Evolutionary conservation across 2,329 filamentous ascomycete genomes (phyloP).

Genomic region (Aspergillus latus): DNA sequence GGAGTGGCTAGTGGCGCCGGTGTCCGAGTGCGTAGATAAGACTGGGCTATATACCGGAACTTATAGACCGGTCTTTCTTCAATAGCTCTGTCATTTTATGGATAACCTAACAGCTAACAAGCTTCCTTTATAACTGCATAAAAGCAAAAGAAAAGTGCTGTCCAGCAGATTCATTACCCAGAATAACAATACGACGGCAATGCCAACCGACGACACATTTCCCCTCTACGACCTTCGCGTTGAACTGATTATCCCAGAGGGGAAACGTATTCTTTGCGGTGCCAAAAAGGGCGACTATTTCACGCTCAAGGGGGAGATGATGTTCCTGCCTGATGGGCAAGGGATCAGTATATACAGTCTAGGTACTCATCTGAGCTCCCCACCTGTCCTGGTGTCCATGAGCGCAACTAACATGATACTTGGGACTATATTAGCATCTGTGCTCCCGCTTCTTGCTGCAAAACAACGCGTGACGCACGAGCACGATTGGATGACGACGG

Average conservation of each 20-base stretch:
- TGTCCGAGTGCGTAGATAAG: not conserved
- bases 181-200: not conserved
- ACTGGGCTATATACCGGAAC: too few species aligned
- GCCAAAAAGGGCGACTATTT: conserved; percentile 2
- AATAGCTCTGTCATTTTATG: too few species aligned
- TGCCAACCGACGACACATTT: not conserved
- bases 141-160: too few species aligned
- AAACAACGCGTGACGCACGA: conserved; percentile 8
- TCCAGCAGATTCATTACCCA: too few species aligned
- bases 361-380: not conserved
- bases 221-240: conserved; percentile 1
- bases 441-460: conserved; percentile 1
- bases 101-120: too few species aligned
- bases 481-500: conserved; percentile 8
- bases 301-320: not conserved
- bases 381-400: too few species aligned
- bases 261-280: not conserved
- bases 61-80: too few species aligned
- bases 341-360: conserved; percentile 1
- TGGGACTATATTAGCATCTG: not conserved
- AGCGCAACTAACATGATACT: not conserved
- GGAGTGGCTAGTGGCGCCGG: not conserved
- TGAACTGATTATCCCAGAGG: not conserved
- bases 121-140: too few species aligned
- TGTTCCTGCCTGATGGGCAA: not conserved